phyloP scores from a whole-genome alignment of 345 rosid species.

The Bruguiera gymnorhiza region DNA sequence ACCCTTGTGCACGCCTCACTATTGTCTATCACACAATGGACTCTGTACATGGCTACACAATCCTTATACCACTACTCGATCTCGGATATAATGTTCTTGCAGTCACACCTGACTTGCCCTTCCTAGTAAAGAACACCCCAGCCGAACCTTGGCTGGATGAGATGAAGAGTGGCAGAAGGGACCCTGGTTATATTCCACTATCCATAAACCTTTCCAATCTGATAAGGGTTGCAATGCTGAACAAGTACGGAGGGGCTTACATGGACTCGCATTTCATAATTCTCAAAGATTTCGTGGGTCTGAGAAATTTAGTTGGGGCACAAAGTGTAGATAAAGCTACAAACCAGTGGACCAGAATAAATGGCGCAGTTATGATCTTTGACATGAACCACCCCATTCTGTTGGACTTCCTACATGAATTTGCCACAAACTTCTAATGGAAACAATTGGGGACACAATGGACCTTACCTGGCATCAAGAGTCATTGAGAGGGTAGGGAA shows the following conservation, averaged over 20 bases:
- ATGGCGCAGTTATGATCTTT: background rate
- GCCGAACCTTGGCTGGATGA: conserved; percentile 10
- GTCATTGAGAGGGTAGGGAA: conserved; percentile 1
- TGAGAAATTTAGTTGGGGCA: conserved; percentile 5
- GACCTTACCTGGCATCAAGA: conserved; percentile 8
- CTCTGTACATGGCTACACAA: background rate
- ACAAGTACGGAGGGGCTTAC: conserved; percentile 9
- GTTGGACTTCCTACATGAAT: background rate
- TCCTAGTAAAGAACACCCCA: background rate
- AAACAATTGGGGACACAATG: conserved; percentile 13
- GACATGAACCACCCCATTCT: conserved; percentile 1
- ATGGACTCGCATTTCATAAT: background rate
- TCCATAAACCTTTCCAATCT: conserved; percentile 6
- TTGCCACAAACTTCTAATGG: conserved; percentile 1
- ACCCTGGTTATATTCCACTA: conserved; percentile 8
- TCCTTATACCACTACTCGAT: background rate
- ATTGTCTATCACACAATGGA: background rate
- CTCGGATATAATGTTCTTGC: background rate
- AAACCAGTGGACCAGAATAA: background rate
- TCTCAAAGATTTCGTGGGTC: conserved; percentile 2
- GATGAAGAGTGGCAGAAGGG: conserved; percentile 5
- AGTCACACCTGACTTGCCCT: background rate
- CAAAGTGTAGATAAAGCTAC: background rate
- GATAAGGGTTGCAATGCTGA: background rate
- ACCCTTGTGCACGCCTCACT: background rate